phyloP scores from a whole-genome alignment of 768 basidiomycete genomes.

The Suillus variegatus region DNA sequence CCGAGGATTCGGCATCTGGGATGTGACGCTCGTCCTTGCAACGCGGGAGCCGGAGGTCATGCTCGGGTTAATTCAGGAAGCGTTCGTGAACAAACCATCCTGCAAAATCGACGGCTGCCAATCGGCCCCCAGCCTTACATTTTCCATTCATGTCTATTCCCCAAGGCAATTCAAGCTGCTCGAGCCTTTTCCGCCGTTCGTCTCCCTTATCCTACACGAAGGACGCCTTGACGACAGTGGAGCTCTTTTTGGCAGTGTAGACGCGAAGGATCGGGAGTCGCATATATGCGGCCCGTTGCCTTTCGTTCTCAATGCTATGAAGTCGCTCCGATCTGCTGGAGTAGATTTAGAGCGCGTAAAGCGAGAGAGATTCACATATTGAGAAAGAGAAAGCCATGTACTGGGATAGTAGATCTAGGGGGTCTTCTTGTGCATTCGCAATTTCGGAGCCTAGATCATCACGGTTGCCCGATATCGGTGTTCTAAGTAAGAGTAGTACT shows the following conservation, averaged over 20 bases:
- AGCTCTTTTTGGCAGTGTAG: slow-evolving; percentile 20
- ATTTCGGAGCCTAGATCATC: not conserved
- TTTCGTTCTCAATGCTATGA: slow-evolving; percentile 24
- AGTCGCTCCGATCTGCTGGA: slow-evolving; percentile 22
- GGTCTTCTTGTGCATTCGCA: not conserved
- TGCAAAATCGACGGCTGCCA: not conserved
- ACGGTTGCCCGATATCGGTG: too few relatives aligned
- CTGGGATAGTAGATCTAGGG: not conserved
- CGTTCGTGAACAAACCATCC: slow-evolving; percentile 16
- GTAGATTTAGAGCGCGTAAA: slow-evolving; percentile 24
- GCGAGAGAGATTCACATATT: slow-evolving; percentile 29
- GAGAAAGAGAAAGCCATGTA: not conserved
- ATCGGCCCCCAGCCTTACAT: slow-evolving; percentile 11
- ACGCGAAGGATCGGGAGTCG: slow-evolving; percentile 16
- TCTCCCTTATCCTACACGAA: slow-evolving; percentile 15
- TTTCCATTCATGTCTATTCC: slow-evolving; percentile 22
- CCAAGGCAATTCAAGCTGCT: slow-evolving; percentile 3
- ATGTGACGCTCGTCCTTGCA: slow-evolving; percentile 51
- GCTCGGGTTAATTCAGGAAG: slow-evolving; percentile 41
- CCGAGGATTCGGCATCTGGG: slow-evolving; percentile 27
- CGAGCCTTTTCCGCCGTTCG: slow-evolving; percentile 11
- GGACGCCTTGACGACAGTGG: slow-evolving; percentile 23
- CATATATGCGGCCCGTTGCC: slow-evolving; percentile 28
- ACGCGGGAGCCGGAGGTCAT: slow-evolving; percentile 56
- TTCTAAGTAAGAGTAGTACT: too few relatives aligned